Percentiles rank a stretch among this genome's conserved stretches.
These are phyloP conservation scores for Acmispon strigosus DNA, from an alignment of 306 rosid genomes.

Conservation along the genomic window DNA sequence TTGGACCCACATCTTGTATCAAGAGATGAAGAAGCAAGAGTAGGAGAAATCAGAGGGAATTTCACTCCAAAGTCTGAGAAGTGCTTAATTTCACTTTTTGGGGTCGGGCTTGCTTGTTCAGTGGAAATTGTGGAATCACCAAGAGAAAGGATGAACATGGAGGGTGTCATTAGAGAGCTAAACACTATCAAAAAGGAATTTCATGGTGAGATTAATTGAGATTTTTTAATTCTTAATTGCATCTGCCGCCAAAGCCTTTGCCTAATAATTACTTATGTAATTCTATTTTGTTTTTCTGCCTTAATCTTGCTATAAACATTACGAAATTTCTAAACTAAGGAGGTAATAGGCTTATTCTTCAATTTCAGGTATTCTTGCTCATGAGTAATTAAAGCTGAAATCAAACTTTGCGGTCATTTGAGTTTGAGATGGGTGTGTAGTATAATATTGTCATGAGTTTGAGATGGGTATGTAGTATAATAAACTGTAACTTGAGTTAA, in stretches of 20 bases:
- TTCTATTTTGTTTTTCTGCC: background rate
- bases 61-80: background rate
- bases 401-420: too few relatives aligned
- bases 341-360: too few relatives aligned
- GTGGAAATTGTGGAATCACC: slow-evolving; percentile 9
- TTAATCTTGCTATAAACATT: background rate
- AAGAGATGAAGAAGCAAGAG: background rate
- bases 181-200: background rate
- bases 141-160: slow-evolving; percentile 20
- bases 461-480: too few relatives aligned
- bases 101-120: slow-evolving; percentile 13
- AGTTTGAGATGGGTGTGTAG: too few relatives aligned
- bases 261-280: background rate
- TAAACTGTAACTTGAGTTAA: too few relatives aligned
- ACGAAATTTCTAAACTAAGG: background rate
- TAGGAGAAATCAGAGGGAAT: background rate
- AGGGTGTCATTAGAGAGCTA: slow-evolving; percentile 12
- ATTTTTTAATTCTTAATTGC: background rate
- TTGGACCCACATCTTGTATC: background rate
- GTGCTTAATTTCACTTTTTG: background rate
- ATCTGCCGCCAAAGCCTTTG: background rate
- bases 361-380: too few relatives aligned
- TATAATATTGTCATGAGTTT: too few relatives aligned
- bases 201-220: background rate
- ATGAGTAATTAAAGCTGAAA: background rate